A percentile compares a stretch with the other conserved stretches of the same genome.
These are phyloP conservation scores for Agarophyton chilense DNA, from an alignment of 23 red algal genomes.

Conservation along the genomic window DNA sequence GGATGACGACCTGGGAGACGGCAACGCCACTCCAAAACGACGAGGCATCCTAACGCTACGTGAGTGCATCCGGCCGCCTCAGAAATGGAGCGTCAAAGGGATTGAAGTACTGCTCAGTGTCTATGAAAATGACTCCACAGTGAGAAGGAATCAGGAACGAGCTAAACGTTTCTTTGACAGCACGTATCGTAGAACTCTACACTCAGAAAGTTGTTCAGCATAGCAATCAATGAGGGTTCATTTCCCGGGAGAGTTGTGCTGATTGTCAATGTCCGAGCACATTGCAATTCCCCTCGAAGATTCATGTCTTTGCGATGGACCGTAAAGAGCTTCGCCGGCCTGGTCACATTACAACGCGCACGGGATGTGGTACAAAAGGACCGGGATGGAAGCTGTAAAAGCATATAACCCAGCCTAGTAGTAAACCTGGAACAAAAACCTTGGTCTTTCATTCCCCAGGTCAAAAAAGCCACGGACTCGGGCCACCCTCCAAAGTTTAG, in stretches of 20 bases:
- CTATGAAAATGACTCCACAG: background rate
- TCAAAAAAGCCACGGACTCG: background rate
- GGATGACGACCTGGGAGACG: background rate
- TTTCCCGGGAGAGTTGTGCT: background rate
- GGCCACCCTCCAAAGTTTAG: background rate
- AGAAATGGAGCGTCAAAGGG: background rate
- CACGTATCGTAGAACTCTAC: background rate
- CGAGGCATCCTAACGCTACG: background rate
- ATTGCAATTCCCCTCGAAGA: background rate
- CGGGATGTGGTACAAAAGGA: background rate
- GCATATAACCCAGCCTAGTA: background rate
- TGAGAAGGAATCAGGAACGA: background rate
- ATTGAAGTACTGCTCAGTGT: background rate
- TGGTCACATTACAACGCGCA: background rate
- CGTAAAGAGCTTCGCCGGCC: background rate
- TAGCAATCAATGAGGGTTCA: background rate
- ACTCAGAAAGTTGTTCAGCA: background rate
- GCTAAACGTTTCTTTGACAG: background rate
- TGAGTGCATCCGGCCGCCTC: background rate
- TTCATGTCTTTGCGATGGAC: background rate
- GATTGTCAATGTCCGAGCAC: background rate
- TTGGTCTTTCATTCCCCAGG: background rate
- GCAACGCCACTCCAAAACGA: background rate
- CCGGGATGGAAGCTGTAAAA: background rate
- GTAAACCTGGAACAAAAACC: background rate